These are phyloP conservation scores for Penicillium sp. DNA, from an alignment of 2,329 filamentous ascomycete genomes.

Conservation along the genomic window DNA sequence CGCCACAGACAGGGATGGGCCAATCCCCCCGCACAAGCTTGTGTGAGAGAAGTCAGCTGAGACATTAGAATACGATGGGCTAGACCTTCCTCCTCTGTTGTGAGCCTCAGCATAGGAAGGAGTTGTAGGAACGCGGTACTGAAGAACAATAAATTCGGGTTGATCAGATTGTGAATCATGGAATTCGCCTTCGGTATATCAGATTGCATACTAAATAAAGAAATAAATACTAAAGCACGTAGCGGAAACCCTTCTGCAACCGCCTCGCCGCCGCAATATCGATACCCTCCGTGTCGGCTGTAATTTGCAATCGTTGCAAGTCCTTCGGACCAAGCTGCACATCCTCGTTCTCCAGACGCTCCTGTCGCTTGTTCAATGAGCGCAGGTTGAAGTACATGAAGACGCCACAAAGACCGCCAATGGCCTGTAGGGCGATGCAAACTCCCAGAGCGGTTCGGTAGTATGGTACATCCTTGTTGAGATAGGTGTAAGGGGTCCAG, in stretches of 20 bases:
- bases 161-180: not conserved
- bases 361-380: conserved; percentile 56
- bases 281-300: conserved; percentile 57
- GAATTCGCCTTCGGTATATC: not conserved
- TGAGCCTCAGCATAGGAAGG: too few relatives aligned
- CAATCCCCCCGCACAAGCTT: not conserved
- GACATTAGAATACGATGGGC: not conserved
- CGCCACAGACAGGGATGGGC: not conserved
- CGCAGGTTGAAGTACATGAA: conserved; percentile 46
- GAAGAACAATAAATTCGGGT: too few relatives aligned
- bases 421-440: conserved; percentile 44
- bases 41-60: not conserved
- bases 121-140: too few relatives aligned
- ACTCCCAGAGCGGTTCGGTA: conserved; percentile 49
- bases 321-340: conserved; percentile 53
- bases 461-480: conserved; percentile 41
- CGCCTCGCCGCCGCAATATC: conserved; percentile 54
- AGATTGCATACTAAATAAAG: not conserved
- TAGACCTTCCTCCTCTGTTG: not conserved
- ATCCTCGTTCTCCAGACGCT: conserved; percentile 55
- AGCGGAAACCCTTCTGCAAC: conserved; percentile 61
- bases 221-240: conserved; percentile 48
- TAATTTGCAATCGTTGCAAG: conserved; percentile 52
- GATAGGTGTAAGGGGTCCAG: conserved; percentile 57
- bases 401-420: conserved; percentile 41